phyloP scores from a whole-genome alignment of 331 rosid genomes.

The Acacia concinna region DNA sequence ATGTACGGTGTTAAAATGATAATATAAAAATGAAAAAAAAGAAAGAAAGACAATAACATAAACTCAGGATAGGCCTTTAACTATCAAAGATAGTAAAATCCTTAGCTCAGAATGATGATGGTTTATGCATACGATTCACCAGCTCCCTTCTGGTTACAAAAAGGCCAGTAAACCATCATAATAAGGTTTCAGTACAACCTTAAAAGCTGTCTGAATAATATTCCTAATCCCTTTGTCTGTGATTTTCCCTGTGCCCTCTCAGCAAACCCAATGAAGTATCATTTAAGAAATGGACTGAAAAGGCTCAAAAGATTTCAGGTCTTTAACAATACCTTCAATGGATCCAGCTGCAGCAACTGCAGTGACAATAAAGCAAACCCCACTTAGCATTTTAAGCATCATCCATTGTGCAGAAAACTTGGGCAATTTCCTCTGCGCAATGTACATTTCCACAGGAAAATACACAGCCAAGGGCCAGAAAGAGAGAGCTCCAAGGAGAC shows the following conservation, averaged over 20 bases:
- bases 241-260: neutral
- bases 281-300: slow-evolving; percentile 26
- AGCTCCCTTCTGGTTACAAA: neutral
- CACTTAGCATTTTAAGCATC: slow-evolving; percentile 30
- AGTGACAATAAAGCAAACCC: slow-evolving; percentile 41
- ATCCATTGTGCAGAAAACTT: slow-evolving; percentile 44
- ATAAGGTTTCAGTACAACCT: neutral
- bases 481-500: slow-evolving; percentile 45
- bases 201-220: neutral
- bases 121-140: neutral
- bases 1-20: neutral
- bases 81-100: neutral
- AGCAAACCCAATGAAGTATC: neutral
- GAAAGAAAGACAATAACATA: neutral
- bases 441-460: slow-evolving; percentile 58
- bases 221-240: too few relatives aligned
- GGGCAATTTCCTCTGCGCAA: slow-evolving; percentile 35
- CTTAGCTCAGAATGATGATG: neutral
- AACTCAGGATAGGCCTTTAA: neutral
- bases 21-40: neutral
- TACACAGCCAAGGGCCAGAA: slow-evolving; percentile 62
- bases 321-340: slow-evolving; percentile 36
- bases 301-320: slow-evolving; percentile 36
- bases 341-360: slow-evolving; percentile 53
- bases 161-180: neutral